Conservation (phyloP, 2,329 filamentous ascomycete species). For the Neonectria faginata region DNA sequence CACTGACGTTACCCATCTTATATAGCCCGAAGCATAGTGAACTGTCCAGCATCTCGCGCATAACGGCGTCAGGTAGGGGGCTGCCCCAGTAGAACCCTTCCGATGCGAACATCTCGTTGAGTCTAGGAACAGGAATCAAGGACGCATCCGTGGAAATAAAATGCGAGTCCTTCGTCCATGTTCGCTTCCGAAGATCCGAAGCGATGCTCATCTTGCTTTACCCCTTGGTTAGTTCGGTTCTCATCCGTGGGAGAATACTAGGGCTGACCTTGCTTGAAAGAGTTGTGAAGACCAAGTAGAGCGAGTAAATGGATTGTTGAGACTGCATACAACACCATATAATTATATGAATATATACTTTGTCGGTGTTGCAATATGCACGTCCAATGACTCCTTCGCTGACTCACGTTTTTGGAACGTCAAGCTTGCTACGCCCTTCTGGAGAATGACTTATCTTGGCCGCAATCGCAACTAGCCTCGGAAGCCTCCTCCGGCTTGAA, state of each 20-base stretch:
- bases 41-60: conserved; percentile 61
- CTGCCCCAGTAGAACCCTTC: conserved; percentile 68
- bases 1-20: neutral
- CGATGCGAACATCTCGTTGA: conserved; percentile 62
- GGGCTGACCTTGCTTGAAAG: no score
- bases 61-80: conserved; percentile 55
- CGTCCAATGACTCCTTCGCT: neutral
- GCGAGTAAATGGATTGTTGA: neutral
- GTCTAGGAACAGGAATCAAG: conserved; percentile 41
- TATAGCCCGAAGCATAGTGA: conserved; percentile 70
- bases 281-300: neutral
- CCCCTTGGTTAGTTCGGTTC: neutral
- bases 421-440: neutral
- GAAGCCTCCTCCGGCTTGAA: neutral
- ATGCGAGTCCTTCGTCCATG: conserved; percentile 17
- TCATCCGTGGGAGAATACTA: neutral
- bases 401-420: neutral
- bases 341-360: conserved; percentile 1
- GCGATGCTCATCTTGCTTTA: conserved; percentile 17
- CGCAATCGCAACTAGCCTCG: neutral
- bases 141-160: conserved; percentile 23
- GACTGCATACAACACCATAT: neutral
- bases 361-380: no score
- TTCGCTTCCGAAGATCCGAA: conserved; percentile 15
- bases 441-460: neutral